These are phyloP conservation scores for Passiflora organensis DNA, from an alignment of 345 rosid species.

Conservation along the genomic window DNA sequence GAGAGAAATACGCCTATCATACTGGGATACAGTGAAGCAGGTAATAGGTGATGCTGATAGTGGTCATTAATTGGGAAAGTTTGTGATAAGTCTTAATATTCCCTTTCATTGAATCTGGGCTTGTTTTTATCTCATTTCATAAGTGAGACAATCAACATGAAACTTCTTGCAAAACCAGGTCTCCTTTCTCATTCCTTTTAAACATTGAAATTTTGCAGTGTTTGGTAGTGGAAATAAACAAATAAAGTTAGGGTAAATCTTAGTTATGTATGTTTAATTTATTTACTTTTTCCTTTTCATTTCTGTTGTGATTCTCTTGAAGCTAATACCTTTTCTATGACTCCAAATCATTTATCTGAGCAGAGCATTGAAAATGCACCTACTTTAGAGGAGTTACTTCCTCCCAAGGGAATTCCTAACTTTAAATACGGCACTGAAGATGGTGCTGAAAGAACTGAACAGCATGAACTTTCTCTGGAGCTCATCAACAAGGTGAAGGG, in stretches of 20 bases:
- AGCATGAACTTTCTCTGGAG: constrained; percentile 64
- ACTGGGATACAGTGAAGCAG: constrained; percentile 99
- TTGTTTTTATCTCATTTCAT: neutral
- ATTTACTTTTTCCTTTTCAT: too few relatives aligned
- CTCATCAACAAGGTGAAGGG: constrained; percentile 78
- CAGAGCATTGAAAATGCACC: constrained; percentile 92
- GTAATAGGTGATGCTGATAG: constrained; percentile 28
- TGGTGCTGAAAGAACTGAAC: constrained; percentile 66
- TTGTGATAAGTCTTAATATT: neutral
- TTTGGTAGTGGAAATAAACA: too few relatives aligned
- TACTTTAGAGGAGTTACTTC: constrained; percentile 83
- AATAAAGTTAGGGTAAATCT: too few relatives aligned
- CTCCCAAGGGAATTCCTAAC: constrained; percentile 70
- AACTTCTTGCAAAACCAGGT: neutral
- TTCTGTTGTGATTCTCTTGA: constrained; percentile 3
- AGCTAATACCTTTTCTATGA: constrained; percentile 16
- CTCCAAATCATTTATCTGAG: constrained; percentile 11
- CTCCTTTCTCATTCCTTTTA: neutral
- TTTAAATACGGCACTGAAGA: constrained; percentile 59
- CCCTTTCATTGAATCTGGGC: neutral
- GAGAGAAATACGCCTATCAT: constrained; percentile 94
- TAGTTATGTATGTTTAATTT: too few relatives aligned
- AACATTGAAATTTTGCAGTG: too few relatives aligned
- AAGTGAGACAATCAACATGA: neutral
- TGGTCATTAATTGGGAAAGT: neutral